Base-by-base conservation (phyloP, 2,329 filamentous ascomycete species). In the Polytolypa hystricis region DNA sequence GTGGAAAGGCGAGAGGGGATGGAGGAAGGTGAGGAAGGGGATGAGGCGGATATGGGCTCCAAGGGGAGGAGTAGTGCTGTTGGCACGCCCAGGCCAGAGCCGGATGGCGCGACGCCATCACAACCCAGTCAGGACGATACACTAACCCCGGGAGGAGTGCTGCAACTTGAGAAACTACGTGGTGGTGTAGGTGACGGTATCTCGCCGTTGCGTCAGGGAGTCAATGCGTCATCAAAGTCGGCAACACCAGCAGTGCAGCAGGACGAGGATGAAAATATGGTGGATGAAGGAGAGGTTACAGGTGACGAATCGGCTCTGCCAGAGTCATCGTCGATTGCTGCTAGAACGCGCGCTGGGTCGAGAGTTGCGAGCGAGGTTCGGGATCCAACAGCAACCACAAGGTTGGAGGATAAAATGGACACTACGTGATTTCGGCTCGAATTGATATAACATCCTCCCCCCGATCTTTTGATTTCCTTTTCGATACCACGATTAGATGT, bases 1-100 rank as follows among this genome's bases (percentile, higher is more conserved):
- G 84, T 91, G 0, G 86, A 94, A 61, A 70, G 84, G 28, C 74
- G 85, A 37, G 85, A 93, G 58, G 85, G 84, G 19, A 85, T 85
- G 45, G 79, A 77, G 32, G 79, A 71, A 42, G 69, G 64, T 4
- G 69, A 79, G 47, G 77, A 78, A 25, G 71, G 64, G 4, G 68
- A 70, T 42, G 69, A 70, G 10, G 71, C 58, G 4, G 71, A 71
- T 37, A 60, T 60, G 20, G 62, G 59, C 2, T 71, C 66, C 2
- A 61, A 60, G 25, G 71, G 67, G 14, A 64, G 65, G 44, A 49
- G 54, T 4, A 70, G 64, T 44, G 62, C 60, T 12, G 59, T 60
- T 32, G 69, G 63, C 21, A 73, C 69, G 23, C 70, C 70, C 14
- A 55, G 62, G 36, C 64, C 58, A 16, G 64, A 68, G 38, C 68